Percentiles rank a stretch among this genome's conserved stretches.
These are phyloP conservation scores for Sonneratia caseolaris DNA, from an alignment of 345 rosid genomes.

Conservation along the genomic window DNA sequence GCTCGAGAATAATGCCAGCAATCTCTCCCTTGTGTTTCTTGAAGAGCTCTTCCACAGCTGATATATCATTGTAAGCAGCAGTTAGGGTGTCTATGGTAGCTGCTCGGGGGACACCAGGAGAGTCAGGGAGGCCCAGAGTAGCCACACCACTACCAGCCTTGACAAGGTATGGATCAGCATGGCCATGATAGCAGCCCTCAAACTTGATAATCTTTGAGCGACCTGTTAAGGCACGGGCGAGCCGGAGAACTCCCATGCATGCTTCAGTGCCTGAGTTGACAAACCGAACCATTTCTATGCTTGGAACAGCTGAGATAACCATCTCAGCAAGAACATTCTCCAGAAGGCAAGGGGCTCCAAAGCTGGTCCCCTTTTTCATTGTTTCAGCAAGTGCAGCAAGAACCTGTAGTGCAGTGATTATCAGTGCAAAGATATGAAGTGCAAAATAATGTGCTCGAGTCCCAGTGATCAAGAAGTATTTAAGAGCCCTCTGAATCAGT, in stretches of 20 bases:
- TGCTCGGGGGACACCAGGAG: conserved; percentile 88
- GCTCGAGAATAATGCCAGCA: conserved; percentile 77
- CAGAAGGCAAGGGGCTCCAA: conserved; percentile 95
- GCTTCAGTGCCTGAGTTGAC: conserved; percentile 94
- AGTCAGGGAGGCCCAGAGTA: conserved; percentile 82
- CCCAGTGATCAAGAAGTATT: background rate
- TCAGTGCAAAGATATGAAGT: conserved; percentile 3
- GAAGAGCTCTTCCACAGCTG: conserved; percentile 52
- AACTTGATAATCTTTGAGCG: conserved; percentile 68
- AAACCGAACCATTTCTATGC: conserved; percentile 92
- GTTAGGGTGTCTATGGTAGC: conserved; percentile 76
- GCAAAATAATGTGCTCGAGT: background rate
- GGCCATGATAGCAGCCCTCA: conserved; percentile 97
- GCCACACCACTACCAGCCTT: conserved; percentile 99
- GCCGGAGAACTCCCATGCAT: conserved; percentile 89
- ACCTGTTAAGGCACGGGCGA: conserved; percentile 86
- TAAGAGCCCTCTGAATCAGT: background rate
- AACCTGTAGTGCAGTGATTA: conserved; percentile 33
- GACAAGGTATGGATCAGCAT: conserved; percentile 88
- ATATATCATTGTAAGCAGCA: conserved; percentile 60
- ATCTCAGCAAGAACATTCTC: conserved; percentile 84
- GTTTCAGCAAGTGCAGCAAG: conserved; percentile 81
- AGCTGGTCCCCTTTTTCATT: conserved; percentile 97
- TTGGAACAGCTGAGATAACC: conserved; percentile 90
- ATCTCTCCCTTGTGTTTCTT: conserved; percentile 60